These are phyloP conservation scores for Rhizoctonia solani DNA, from an alignment of 1,284 basidiomycete species.

Conservation along the genomic window DNA sequence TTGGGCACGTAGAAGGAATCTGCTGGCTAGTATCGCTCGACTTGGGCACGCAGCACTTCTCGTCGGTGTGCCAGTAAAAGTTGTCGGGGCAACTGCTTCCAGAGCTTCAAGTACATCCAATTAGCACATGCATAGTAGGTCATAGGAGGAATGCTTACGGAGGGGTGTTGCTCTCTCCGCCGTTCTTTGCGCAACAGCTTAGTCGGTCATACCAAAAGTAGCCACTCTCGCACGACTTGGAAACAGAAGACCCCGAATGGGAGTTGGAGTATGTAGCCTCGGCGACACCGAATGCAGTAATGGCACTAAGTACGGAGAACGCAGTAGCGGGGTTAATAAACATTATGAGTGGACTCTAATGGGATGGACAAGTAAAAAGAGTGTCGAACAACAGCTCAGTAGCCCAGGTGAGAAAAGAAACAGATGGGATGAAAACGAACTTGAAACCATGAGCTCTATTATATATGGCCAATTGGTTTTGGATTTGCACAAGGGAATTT, in stretches of 20 bases:
- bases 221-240: slow-evolving; percentile 7
- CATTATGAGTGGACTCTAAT: background rate
- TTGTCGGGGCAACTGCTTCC: slow-evolving; percentile 38
- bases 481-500: background rate
- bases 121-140: background rate
- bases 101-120: background rate
- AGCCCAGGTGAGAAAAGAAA: background rate
- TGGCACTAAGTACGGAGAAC: slow-evolving; percentile 5
- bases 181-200: slow-evolving; percentile 23
- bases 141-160: slow-evolving; percentile 3
- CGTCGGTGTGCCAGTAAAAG: slow-evolving; percentile 47
- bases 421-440: background rate
- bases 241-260: too few species aligned
- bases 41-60: slow-evolving; percentile 56
- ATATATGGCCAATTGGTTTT: background rate
- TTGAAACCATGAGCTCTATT: background rate
- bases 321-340: background rate
- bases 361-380: background rate
- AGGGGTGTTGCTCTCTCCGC: slow-evolving; percentile 1
- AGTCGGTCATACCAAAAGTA: slow-evolving; percentile 28
- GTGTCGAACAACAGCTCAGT: background rate
- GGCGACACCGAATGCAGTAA: background rate
- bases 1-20: slow-evolving; percentile 1
- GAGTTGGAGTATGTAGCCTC: slow-evolving; percentile 7
- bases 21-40: slow-evolving; percentile 17